Evolutionary conservation across 176 grass and related monocot species (phyloP).

Genomic region (Raddia guianensis): DNA sequence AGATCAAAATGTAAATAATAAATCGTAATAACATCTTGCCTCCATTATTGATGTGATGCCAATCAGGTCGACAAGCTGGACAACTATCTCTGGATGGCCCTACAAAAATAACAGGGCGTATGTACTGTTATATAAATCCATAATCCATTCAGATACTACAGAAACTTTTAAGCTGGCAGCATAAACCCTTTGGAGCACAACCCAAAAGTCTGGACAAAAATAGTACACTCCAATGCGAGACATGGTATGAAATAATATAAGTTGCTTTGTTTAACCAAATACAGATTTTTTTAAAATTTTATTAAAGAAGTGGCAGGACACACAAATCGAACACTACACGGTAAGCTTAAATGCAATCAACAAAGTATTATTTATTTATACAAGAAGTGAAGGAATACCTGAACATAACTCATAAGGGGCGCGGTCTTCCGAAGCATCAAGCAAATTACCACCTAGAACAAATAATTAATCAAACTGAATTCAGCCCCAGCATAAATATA

Average conservation of each 20-base stretch:
- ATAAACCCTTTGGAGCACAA: background rate
- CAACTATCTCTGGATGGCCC: conserved; percentile 83
- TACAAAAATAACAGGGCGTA: conserved; percentile 33
- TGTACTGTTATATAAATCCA: background rate
- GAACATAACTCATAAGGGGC: conserved; percentile 83
- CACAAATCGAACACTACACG: background rate
- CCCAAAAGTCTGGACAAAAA: background rate
- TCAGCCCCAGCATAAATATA: conserved; percentile 25
- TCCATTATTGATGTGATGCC: conserved; percentile 98
- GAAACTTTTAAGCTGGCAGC: conserved; percentile 1
- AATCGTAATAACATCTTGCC: conserved; percentile 47
- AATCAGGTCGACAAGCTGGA: conserved; percentile 92
- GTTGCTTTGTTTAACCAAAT: background rate
- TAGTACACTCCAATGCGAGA: background rate
- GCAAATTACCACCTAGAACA: conserved; percentile 86
- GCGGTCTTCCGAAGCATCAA: conserved; percentile 84
- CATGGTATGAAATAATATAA: conserved; percentile 9
- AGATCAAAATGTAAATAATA: conserved; percentile 19
- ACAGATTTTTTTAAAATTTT: background rate
- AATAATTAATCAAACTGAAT: conserved; percentile 38
- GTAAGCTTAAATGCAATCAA: background rate
- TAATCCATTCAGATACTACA: conserved; percentile 17
- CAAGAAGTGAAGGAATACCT: conserved; percentile 52
- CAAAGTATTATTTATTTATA: conserved; percentile 7
- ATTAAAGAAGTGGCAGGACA: background rate